Conservation (phyloP, 352 stramenopile species). For the Globisporangium nodosum region DNA sequence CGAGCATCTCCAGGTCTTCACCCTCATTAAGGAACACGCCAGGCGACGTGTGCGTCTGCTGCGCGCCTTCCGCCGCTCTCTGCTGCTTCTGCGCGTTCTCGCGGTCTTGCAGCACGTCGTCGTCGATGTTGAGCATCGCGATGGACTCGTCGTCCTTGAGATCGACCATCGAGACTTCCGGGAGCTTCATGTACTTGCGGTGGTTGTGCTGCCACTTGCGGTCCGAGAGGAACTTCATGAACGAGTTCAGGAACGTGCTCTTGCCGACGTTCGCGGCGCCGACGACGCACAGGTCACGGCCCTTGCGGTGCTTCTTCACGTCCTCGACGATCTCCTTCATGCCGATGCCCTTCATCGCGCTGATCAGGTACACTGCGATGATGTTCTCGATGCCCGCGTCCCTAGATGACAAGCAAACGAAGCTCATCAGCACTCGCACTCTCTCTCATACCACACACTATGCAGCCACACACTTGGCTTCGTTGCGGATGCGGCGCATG, state of each 20-base stretch:
- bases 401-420: slow-evolving; percentile 9
- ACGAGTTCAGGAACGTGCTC: slow-evolving; percentile 90
- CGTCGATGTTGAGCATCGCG: slow-evolving; percentile 55
- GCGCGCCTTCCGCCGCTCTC: no score
- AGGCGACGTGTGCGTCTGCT: background rate
- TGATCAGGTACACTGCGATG: slow-evolving; percentile 74
- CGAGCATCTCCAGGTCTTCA: slow-evolving; percentile 61
- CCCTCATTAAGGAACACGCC: slow-evolving; percentile 49
- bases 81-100: slow-evolving; percentile 5
- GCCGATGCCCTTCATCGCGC: slow-evolving; percentile 78
- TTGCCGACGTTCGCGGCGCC: slow-evolving; percentile 91
- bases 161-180: slow-evolving; percentile 47
- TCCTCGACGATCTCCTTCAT: slow-evolving; percentile 86
- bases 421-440: no score
- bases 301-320: slow-evolving; percentile 67
- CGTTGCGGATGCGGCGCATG: slow-evolving; percentile 69
- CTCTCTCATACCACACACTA: background rate
- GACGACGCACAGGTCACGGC: slow-evolving; percentile 87
- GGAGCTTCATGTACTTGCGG: slow-evolving; percentile 81
- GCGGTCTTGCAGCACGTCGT: slow-evolving; percentile 20
- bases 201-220: slow-evolving; percentile 86
- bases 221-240: slow-evolving; percentile 77
- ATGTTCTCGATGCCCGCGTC: slow-evolving; percentile 74
- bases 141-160: slow-evolving; percentile 36
- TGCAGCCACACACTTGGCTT: slow-evolving; percentile 47